Percentiles rank a stretch among this genome's conserved stretches.
Conservation (phyloP, 306 rosid species). For the Citrullus amarus region DNA sequence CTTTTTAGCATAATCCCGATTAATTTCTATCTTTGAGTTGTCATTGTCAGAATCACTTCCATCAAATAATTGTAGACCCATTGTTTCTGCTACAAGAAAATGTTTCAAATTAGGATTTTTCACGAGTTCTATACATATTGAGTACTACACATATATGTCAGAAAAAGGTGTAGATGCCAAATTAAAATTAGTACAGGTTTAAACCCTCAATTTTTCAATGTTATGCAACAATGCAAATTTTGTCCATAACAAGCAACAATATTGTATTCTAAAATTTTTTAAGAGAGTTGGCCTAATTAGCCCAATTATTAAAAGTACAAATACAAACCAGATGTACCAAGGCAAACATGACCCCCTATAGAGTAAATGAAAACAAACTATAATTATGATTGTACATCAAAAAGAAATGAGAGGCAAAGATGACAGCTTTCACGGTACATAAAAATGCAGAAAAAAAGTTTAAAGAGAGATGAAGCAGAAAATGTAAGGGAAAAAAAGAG, state of each 20-base stretch:
- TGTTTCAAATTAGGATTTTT: neutral
- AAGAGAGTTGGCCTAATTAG: neutral
- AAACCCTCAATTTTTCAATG: neutral
- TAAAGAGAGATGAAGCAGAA: neutral
- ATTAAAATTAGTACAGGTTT: neutral
- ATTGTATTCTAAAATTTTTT: neutral
- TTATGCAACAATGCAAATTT: neutral
- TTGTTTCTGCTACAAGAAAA: neutral
- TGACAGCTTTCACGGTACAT: neutral
- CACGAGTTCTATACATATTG: neutral
- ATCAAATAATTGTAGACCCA: constrained; percentile 38
- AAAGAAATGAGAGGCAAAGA: neutral
- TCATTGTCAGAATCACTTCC: constrained; percentile 53
- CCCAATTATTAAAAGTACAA: neutral
- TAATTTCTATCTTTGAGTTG: constrained; percentile 41
- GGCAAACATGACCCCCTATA: neutral
- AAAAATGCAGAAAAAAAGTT: neutral
- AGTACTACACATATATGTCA: neutral
- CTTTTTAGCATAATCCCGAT: constrained; percentile 33
- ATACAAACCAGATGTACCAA: neutral
- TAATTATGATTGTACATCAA: neutral
- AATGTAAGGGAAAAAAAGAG: neutral
- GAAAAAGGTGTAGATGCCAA: neutral
- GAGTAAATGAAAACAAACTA: neutral
- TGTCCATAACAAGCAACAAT: neutral